These are phyloP conservation scores for Secale cereale DNA, from an alignment of 176 grass and related monocot species.

Conservation along the genomic window DNA sequence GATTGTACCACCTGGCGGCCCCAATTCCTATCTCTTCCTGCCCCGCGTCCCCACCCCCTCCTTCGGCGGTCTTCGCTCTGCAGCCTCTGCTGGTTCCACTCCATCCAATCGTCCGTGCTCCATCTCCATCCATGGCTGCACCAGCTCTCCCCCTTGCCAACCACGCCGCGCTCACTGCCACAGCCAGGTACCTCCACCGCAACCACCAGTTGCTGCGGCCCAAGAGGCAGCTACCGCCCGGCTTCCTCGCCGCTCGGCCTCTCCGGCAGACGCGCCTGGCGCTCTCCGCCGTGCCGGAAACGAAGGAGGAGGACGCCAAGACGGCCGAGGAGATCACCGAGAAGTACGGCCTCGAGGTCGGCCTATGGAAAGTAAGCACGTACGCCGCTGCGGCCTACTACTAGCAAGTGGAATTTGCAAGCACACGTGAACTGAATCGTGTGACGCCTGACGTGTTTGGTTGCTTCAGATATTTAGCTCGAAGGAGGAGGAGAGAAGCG, in stretches of 20 bases:
- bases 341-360: conserved; percentile 92
- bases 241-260: neutral
- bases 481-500: conserved; percentile 38
- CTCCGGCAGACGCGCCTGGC: conserved; percentile 1
- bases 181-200: neutral
- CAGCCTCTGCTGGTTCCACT: neutral
- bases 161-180: conserved; percentile 8
- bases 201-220: neutral
- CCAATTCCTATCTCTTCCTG: conserved; percentile 14
- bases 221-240: neutral
- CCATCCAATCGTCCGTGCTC: neutral
- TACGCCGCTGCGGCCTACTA: no score
- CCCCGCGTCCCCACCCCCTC: neutral
- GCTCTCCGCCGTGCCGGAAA: conserved; percentile 58
- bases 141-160: conserved; percentile 43
- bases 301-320: conserved; percentile 42
- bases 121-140: conserved; percentile 54
- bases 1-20: neutral
- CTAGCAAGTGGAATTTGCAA: neutral
- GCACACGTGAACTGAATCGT: neutral
- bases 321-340: conserved; percentile 80
- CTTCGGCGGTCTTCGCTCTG: neutral
- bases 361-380: conserved; percentile 75
- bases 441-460: neutral
- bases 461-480: conserved; percentile 78